Base-by-base conservation (phyloP, 2,329 filamentous ascomycete species). In the Arthrobotrys sinensis region DNA sequence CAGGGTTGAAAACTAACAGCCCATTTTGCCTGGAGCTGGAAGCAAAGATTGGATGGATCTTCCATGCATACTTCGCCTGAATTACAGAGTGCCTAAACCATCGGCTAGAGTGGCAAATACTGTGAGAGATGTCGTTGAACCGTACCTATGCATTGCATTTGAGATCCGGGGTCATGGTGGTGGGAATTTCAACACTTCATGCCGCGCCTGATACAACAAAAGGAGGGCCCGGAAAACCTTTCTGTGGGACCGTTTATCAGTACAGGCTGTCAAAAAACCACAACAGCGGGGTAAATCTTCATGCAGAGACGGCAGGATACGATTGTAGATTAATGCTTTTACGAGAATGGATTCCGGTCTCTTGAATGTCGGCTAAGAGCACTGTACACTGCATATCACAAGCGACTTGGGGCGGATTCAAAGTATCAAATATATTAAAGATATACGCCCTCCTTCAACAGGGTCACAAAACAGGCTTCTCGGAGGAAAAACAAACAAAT, bases 361-460 rank as follows among this genome's bases (percentile, higher is more conserved):
- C 36, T 14, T 43, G 55, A 48, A 55, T 38, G 21, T 71, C 67
- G 67, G 67, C 67, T 71, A 45, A 63, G 60, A 43, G 53, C 45
- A n/a, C 45, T 21, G 8, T 45, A 64, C 53, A 36, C 32, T 50
- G 69, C 43, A 60, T 32, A 60, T 43, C 53, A 53, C 45, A 52
- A 68, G 53, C 38, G 65, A 70, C 45, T 53, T 57, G 40, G 62
- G 48, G 11, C 36, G 60, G 66, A 28, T 24, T 11, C 24, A 50
- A n/a, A 40, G 73, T 65, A 52, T 77, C 73, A 57, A 62, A 71
- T 77, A 77, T 70, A 77, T 77, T 77, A 66, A 71, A 48, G 12
- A 5, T 43, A 55, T 45, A 45, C 36, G 48, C 28, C 32, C 19
- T 50, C 40, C 52, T 46, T 55, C 36, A 52, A 14, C 48, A 48